Conservation (phyloP, 148 eudicot species). For the Camellia sinensis region DNA sequence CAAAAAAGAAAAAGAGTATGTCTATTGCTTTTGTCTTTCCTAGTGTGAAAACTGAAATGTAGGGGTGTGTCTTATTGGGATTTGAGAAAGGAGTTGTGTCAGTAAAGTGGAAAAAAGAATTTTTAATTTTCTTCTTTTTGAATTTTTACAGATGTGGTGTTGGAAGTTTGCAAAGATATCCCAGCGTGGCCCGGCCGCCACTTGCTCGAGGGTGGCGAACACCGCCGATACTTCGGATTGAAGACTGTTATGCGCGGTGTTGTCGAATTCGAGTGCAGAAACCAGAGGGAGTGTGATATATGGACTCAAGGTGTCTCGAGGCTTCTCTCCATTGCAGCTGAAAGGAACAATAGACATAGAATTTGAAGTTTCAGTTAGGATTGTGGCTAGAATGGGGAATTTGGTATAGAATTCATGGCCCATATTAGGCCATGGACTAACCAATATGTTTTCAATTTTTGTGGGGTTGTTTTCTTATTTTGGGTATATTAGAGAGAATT, state of each 20-base stretch:
- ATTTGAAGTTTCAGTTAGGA: not conserved
- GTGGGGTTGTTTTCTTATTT: slow-evolving; percentile 27
- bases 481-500: no score
- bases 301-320: slow-evolving; percentile 94
- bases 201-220: slow-evolving; percentile 73
- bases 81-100: slow-evolving; percentile 54
- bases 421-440: slow-evolving; percentile 25
- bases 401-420: slow-evolving; percentile 23
- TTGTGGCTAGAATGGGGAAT: not conserved
- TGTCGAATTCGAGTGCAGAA: slow-evolving; percentile 87
- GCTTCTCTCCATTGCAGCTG: slow-evolving; percentile 47
- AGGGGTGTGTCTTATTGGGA: slow-evolving; percentile 64
- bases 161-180: slow-evolving; percentile 78
- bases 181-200: slow-evolving; percentile 98
- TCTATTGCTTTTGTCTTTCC: slow-evolving; percentile 40
- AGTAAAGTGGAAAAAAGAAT: slow-evolving; percentile 37
- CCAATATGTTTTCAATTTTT: slow-evolving; percentile 33
- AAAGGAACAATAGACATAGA: slow-evolving; percentile 15
- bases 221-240: slow-evolving; percentile 70
- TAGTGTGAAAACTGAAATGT: slow-evolving; percentile 34
- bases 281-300: slow-evolving; percentile 71
- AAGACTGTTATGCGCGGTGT: slow-evolving; percentile 73
- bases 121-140: slow-evolving; percentile 28
- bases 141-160: slow-evolving; percentile 60
- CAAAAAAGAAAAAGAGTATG: slow-evolving; percentile 99